Base-by-base conservation (phyloP, 2,329 filamentous ascomycete species). In the Fusarium anthophilum region DNA sequence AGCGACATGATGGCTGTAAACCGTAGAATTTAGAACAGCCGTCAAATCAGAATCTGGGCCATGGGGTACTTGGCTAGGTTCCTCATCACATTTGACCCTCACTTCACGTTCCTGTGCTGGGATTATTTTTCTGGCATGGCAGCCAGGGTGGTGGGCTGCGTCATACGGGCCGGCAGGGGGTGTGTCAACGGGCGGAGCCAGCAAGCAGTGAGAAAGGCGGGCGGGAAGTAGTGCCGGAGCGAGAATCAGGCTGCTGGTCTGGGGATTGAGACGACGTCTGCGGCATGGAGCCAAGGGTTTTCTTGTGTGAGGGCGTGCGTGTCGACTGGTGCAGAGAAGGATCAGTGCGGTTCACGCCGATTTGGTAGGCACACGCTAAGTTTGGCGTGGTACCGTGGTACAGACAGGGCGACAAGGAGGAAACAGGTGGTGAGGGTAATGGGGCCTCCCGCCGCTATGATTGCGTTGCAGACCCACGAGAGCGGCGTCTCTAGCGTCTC, bases 101-200 rank as follows among this genome's bases (percentile, higher is more conserved):
- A 68, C 71, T 75, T 74, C 51, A 65, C 62, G 63, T 72, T 70
- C 65, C 60, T 69, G 63, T 75, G 60, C 72, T 71, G 70, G 77
- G 76, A 72, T 77, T 76, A 63, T 73, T 72, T 76, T 69, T 66
- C 71, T 69, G 69, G 76, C 73, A 69, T 78, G 73, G 75, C 70
- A 75, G 73, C 72, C 66, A 68, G 76, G 72, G 69, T 76, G 67
- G 70, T 77, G 67, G 77, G 50, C 75, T 80, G 79, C 79, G 79
- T 80, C 78, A 81, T 80, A 75, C 74, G 77, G 78, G 75, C 67
- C 73, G 74, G 73, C 77, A 81, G 76, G 81, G 80, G 79, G 77
- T 80, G 79, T 79, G 75, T 81, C 79, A 80, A 78, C 77, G 78
- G 80, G 80, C 76, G 78, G 79, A 79, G 79, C 78, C 76, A 77